Base-by-base conservation (phyloP, 805 yeast species). In the Teunomyces atbi region DNA sequence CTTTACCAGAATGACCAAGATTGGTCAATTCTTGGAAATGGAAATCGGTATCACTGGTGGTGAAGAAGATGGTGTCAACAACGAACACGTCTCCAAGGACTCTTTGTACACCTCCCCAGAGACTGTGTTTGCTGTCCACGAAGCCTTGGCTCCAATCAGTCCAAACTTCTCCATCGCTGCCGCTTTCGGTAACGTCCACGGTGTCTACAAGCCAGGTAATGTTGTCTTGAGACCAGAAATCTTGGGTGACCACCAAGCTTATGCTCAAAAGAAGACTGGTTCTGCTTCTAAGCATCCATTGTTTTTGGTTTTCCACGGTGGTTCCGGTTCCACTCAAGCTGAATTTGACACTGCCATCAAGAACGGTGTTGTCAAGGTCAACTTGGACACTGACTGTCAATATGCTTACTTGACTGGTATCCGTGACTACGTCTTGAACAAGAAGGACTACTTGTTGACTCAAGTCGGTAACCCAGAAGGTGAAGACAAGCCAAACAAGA, bases 11-110 rank as follows among this genome's bases (percentile, higher is more conserved):
- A 89, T 89, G 84, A 76, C 95, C 71, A 89, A 87, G 78, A 79
- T 92, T 83, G 79, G 82, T 77, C 98, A 92, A 80, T 94, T 94
- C 94, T 83, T 94, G 70, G 99, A 94, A 83, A 94, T 94, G 99
- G 99, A 94, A 82, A 94, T 94, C 70, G 99, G 99, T 84, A 94
- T 94, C 84, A 94, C 99, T 71, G 99, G 99, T 78, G 99, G 99
- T 85, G 99, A 94, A 81, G 99, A 94, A 79, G 99, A 94, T 70
- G 99, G 99, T 84, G 99, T 94, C 66, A 94, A 94, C 86, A 94
- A 94, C 83, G 95, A 92, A 76, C 80, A 83, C 71, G 97, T 89
- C 58, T 82, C 82, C 68, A 86, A 86, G 77, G 90, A 87, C 54
- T 71, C 86, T 55, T 79, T 94, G 64, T 94, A 92, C 87, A 94